A percentile compares a stretch with the other conserved stretches of the same genome.
These are phyloP conservation scores for Serendipita indica DNA, from an alignment of 768 basidiomycete species.

Conservation along the genomic window DNA sequence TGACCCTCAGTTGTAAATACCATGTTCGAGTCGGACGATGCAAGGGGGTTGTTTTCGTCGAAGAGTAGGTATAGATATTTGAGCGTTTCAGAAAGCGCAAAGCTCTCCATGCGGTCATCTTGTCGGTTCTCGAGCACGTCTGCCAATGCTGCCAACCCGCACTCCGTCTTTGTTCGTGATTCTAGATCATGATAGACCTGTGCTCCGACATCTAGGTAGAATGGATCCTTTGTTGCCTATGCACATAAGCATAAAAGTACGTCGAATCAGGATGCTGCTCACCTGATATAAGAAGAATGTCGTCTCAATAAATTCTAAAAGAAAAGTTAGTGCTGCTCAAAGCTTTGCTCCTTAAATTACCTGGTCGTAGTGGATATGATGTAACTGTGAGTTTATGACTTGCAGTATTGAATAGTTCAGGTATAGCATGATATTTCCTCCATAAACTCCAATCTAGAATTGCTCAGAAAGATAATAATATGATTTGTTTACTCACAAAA, in stretches of 20 bases:
- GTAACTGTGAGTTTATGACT: slow-evolving; percentile 54
- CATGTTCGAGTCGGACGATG: slow-evolving; percentile 66
- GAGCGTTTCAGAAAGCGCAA: slow-evolving; percentile 82
- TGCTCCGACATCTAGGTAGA: slow-evolving; percentile 85
- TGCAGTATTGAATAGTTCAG: slow-evolving; percentile 82
- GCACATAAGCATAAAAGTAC: background rate
- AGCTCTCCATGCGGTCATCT: slow-evolving; percentile 95
- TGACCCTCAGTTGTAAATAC: slow-evolving; percentile 97
- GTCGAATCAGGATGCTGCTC: slow-evolving; percentile 17
- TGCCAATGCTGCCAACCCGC: slow-evolving; percentile 70
- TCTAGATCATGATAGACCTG: slow-evolving; percentile 63
- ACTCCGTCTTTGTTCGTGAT: slow-evolving; percentile 61
- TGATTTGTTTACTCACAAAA: slow-evolving; percentile 40
- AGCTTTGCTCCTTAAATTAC: slow-evolving; percentile 21
- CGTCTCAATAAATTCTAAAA: slow-evolving; percentile 75
- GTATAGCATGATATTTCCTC: slow-evolving; percentile 73
- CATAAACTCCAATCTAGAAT: slow-evolving; percentile 79
- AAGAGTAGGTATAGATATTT: slow-evolving; percentile 95
- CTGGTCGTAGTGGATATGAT: slow-evolving; percentile 70
- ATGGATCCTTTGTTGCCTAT: slow-evolving; percentile 82
- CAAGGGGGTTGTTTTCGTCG: slow-evolving; percentile 65
- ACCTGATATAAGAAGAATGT: slow-evolving; percentile 92
- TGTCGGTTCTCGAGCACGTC: slow-evolving; percentile 63
- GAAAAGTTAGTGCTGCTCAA: background rate
- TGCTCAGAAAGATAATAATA: slow-evolving; percentile 10